Conservation (phyloP, 2,329 filamentous ascomycete species). For the Orbilia brochopaga region DNA sequence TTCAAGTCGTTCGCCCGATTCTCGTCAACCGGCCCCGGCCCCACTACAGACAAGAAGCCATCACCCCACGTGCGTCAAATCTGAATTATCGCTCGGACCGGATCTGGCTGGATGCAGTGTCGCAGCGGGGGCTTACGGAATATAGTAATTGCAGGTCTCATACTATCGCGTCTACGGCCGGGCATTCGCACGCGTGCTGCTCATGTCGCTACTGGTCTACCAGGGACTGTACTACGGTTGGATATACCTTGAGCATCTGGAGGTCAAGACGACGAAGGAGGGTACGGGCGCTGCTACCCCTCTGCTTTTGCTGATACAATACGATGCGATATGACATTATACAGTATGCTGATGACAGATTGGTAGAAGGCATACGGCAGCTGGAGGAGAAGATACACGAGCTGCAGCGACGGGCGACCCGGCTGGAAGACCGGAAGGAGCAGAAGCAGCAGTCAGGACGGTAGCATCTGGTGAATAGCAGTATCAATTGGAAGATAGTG, state of each 20-base stretch:
- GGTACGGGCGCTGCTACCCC: slow-evolving; percentile 59
- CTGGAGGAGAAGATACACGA: slow-evolving; percentile 36
- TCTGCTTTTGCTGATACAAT: background rate
- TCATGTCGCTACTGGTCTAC: slow-evolving; percentile 78
- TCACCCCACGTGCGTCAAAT: slow-evolving; percentile 45
- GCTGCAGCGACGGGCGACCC: slow-evolving; percentile 12
- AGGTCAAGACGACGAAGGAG: slow-evolving; percentile 67
- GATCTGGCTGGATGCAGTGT: background rate
- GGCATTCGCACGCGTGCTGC: slow-evolving; percentile 74
- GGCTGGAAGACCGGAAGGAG: slow-evolving; percentile 20
- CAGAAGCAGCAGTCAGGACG: slow-evolving; percentile 6
- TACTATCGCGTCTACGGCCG: slow-evolving; percentile 79
- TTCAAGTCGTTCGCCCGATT: slow-evolving; percentile 2
- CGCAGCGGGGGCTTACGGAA: slow-evolving; percentile 4
- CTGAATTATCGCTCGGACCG: background rate
- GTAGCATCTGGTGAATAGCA: too few relatives aligned
- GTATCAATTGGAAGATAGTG: too few relatives aligned
- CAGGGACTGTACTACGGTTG: slow-evolving; percentile 77
- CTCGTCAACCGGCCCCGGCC: background rate
- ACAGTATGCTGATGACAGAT: slow-evolving; percentile 1
- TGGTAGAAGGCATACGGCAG: slow-evolving; percentile 28
- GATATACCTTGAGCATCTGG: slow-evolving; percentile 75
- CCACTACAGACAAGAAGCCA: slow-evolving; percentile 36
- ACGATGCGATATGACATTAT: background rate
- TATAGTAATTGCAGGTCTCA: slow-evolving; percentile 60